Conservation (phyloP, 2,329 filamentous ascomycete genomes). For the Colletotrichum tabaci region DNA sequence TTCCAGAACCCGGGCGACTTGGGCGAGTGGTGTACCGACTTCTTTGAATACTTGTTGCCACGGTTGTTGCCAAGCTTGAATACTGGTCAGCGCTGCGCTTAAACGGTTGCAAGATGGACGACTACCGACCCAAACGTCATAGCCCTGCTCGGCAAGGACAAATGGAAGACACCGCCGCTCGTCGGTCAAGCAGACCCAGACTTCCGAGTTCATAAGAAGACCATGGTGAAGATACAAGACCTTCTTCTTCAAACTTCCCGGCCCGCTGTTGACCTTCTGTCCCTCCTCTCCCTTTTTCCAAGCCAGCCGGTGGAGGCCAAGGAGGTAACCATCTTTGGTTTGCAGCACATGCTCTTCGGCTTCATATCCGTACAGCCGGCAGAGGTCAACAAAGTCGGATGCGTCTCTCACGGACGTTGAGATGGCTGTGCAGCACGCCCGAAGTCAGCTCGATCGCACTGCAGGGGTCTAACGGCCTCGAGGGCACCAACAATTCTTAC, state of each 20-base stretch:
- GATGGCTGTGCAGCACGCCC: slow-evolving; percentile 67
- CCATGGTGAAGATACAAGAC: slow-evolving; percentile 97
- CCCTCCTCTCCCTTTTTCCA: slow-evolving; percentile 87
- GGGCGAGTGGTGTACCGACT: slow-evolving; percentile 83
- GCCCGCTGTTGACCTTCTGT: slow-evolving; percentile 81
- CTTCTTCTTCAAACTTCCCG: slow-evolving; percentile 79
- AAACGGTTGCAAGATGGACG: neutral
- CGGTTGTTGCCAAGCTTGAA: slow-evolving; percentile 91
- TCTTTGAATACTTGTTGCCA: slow-evolving; percentile 99
- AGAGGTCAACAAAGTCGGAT: slow-evolving; percentile 94
- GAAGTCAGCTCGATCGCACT: slow-evolving; percentile 68
- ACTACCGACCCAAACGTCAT: slow-evolving; percentile 90
- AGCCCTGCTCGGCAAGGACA: slow-evolving; percentile 88
- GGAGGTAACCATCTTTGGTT: slow-evolving; percentile 92
- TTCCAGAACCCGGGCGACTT: slow-evolving; percentile 89
- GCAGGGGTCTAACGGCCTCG: neutral
- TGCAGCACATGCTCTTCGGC: slow-evolving; percentile 97
- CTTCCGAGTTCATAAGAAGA: slow-evolving; percentile 98
- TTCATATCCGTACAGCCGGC: slow-evolving; percentile 89
- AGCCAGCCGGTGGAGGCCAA: slow-evolving; percentile 89
- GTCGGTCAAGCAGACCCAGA: slow-evolving; percentile 95
- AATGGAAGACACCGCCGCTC: slow-evolving; percentile 90
- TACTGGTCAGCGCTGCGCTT: slow-evolving; percentile 43
- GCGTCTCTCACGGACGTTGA: slow-evolving; percentile 87
- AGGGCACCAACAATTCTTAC: slow-evolving; percentile 70